A percentile compares a stretch with the other conserved stretches of the same genome.
Conservation (phyloP, 495 filamentous ascomycete species). For the Clavariopsis aquatica region DNA sequence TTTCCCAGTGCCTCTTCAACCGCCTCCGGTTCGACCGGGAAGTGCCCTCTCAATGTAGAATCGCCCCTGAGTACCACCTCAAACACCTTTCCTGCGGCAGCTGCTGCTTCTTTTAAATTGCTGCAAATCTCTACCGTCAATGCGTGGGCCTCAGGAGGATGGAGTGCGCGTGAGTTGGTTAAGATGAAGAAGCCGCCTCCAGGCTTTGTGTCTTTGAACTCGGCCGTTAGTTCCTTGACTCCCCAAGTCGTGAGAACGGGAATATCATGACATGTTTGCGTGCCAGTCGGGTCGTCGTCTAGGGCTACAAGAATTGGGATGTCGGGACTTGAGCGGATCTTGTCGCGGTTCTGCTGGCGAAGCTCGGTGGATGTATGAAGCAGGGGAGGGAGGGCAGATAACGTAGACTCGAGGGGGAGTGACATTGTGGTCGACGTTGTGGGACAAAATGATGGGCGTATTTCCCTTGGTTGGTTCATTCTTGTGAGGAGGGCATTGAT, state of each 20-base stretch:
- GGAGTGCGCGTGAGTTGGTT: slow-evolving; percentile 58
- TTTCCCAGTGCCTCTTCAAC: slow-evolving; percentile 52
- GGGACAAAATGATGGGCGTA: background rate
- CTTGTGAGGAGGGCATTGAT: background rate
- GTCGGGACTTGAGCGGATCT: slow-evolving; percentile 1
- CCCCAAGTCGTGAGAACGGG: slow-evolving; percentile 59
- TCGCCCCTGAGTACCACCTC: slow-evolving; percentile 57
- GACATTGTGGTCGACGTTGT: background rate
- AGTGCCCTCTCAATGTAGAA: slow-evolving; percentile 57
- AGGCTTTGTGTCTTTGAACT: slow-evolving; percentile 42
- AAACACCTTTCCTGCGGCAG: slow-evolving; percentile 44
- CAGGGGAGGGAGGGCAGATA: slow-evolving; percentile 6
- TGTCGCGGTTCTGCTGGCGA: slow-evolving; percentile 3
- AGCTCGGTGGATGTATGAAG: background rate
- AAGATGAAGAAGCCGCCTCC: slow-evolving; percentile 56
- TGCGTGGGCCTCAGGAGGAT: slow-evolving; percentile 46
- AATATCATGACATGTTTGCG: slow-evolving; percentile 60
- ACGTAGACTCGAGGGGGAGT: background rate
- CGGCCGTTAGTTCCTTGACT: slow-evolving; percentile 45
- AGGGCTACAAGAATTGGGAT: slow-evolving; percentile 50
- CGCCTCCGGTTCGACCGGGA: slow-evolving; percentile 54
- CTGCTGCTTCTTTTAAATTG: slow-evolving; percentile 51
- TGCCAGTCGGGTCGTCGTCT: slow-evolving; percentile 60
- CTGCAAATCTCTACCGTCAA: slow-evolving; percentile 52
- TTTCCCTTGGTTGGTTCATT: background rate